A percentile compares a stretch with the other conserved stretches of the same genome.
These are phyloP conservation scores for Coprinopsis strossmayeri DNA, from an alignment of 768 basidiomycete species.

Conservation along the genomic window DNA sequence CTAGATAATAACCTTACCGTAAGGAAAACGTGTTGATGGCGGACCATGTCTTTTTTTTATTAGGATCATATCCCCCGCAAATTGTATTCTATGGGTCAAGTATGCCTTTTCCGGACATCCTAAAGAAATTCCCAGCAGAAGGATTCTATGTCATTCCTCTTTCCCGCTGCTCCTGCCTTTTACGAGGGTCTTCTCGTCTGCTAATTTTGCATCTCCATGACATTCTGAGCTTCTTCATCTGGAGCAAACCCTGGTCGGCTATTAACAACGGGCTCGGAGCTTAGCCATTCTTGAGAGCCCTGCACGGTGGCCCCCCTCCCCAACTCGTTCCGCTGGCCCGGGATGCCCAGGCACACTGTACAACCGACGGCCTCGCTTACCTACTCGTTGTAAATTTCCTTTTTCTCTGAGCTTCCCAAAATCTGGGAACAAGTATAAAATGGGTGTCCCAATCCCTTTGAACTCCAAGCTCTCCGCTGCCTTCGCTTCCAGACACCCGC, in stretches of 20 bases:
- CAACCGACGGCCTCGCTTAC: slow-evolving; percentile 9
- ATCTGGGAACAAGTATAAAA: neutral
- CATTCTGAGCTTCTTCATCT: neutral
- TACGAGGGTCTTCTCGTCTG: neutral
- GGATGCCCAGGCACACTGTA: slow-evolving; percentile 4
- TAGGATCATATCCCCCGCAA: neutral
- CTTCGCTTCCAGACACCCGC: no score
- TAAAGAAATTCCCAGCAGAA: neutral
- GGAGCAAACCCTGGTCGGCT: neutral
- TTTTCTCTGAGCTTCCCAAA: neutral
- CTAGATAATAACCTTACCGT: neutral
- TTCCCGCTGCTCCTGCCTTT: slow-evolving; percentile 2
- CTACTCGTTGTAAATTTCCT: neutral
- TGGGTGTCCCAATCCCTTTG: neutral
- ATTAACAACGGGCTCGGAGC: slow-evolving; percentile 7
- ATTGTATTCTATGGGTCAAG: neutral
- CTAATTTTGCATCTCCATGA: neutral
- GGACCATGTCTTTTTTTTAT: neutral
- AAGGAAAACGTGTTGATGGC: slow-evolving; percentile 3
- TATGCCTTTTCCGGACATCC: neutral
- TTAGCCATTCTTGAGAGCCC: slow-evolving; percentile 2
- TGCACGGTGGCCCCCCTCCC: slow-evolving; percentile 3
- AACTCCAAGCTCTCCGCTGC: neutral
- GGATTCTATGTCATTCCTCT: neutral
- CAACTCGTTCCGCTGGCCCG: slow-evolving; percentile 9